Percentiles rank a stretch among this genome's conserved stretches.
phyloP scores from a whole-genome alignment of 495 filamentous ascomycete species.

The Penicillium ucsense region DNA sequence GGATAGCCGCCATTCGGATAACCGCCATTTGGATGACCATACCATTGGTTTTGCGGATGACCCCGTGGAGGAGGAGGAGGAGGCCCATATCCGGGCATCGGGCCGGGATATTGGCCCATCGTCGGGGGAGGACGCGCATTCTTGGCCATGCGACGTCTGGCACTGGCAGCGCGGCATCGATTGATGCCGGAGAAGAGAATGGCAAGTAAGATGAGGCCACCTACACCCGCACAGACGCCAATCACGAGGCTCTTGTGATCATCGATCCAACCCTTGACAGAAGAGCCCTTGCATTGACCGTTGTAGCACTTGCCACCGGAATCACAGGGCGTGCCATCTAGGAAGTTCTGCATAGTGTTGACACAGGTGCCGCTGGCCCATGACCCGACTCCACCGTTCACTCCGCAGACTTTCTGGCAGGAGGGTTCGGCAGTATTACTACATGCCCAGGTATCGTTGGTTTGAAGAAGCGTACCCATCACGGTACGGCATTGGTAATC shows the following conservation, averaged over 20 bases:
- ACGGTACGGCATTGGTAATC: conserved; percentile 81
- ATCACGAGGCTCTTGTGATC: conserved; percentile 68
- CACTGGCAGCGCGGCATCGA: conserved; percentile 33
- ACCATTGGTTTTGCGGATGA: conserved; percentile 19
- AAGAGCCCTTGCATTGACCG: conserved; percentile 59
- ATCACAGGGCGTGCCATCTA: conserved; percentile 84
- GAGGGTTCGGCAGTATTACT: conserved; percentile 41
- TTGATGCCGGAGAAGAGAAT: conserved; percentile 50
- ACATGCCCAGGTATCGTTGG: conserved; percentile 78
- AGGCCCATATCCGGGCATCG: neutral
- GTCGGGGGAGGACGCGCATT: conserved; percentile 11
- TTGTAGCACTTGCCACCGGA: conserved; percentile 72
- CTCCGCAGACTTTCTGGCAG: conserved; percentile 69
- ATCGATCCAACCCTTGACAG: conserved; percentile 54
- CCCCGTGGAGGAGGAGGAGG: conserved; percentile 2
- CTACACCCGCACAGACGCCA: conserved; percentile 58
- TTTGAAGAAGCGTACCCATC: conserved; percentile 66
- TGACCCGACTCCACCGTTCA: conserved; percentile 52
- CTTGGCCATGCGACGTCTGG: conserved; percentile 22
- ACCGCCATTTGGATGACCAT: conserved; percentile 2
- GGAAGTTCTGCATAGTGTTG: conserved; percentile 82
- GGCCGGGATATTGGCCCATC: conserved; percentile 16
- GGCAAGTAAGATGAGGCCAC: conserved; percentile 53
- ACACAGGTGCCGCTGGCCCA: conserved; percentile 28
- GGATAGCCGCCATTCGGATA: conserved; percentile 1